Percentiles rank a stretch among this genome's conserved stretches.
Conservation (phyloP, 2,329 filamentous ascomycete genomes). For the Nothophoma quercina region DNA sequence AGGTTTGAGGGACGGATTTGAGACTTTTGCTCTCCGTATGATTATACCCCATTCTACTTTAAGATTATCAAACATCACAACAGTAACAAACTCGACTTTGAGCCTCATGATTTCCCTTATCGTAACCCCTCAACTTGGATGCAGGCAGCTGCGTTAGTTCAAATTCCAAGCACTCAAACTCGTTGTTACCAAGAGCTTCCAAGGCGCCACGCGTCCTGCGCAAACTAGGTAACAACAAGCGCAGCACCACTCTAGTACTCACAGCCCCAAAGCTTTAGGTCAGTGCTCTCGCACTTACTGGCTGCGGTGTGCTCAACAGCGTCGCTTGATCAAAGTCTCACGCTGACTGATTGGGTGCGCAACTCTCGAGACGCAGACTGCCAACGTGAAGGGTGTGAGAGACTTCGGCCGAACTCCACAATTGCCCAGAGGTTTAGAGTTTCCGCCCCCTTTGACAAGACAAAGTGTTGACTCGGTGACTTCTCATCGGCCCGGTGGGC, state of each 20-base stretch:
- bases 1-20: slow-evolving; percentile 4
- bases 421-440: background rate
- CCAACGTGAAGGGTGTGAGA: no score
- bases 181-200: background rate
- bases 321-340: no score
- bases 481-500: background rate
- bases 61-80: background rate
- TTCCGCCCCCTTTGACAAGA: background rate
- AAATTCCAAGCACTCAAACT: background rate
- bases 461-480: background rate
- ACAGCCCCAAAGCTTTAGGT: slow-evolving; percentile 2
- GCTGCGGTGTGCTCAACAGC: background rate
- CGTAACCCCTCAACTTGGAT: background rate
- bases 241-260: no score
- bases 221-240: background rate
- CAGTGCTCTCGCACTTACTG: no score
- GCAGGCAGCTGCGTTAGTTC: background rate
- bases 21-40: slow-evolving; percentile 20
- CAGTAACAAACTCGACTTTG: background rate
- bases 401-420: background rate
- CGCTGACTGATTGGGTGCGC: no score
- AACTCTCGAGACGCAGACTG: no score
- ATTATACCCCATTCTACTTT: slow-evolving; percentile 29
- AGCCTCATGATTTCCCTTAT: background rate
- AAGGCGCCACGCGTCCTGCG: slow-evolving; percentile 7